Percentiles rank a stretch among this genome's conserved stretches.
phyloP scores from a whole-genome alignment of 2,329 filamentous ascomycete genomes.

The Epichloe glyceriae region DNA sequence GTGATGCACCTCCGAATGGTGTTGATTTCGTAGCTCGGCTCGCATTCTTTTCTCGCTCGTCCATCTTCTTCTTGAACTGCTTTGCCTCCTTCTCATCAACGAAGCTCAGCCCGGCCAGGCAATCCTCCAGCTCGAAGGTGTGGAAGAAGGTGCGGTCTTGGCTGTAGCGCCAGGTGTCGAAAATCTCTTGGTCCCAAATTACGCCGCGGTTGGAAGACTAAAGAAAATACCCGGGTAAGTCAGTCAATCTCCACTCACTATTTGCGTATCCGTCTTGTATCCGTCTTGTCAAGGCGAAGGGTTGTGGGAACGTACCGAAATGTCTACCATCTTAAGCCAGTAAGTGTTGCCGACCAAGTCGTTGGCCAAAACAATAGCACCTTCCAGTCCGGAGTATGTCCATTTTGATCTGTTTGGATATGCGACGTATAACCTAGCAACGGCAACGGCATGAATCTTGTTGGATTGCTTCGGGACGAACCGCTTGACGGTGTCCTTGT shows the following conservation, averaged over 20 bases:
- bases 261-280: too few relatives aligned
- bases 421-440: constrained; percentile 85
- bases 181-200: constrained; percentile 96
- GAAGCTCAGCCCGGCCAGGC: constrained; percentile 80
- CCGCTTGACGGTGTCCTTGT: constrained; percentile 93
- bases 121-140: constrained; percentile 90
- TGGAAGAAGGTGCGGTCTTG: constrained; percentile 97
- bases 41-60: constrained; percentile 89
- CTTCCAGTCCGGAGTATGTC: constrained; percentile 89
- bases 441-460: constrained; percentile 93
- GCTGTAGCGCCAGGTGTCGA: constrained; percentile 88
- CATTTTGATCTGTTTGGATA: constrained; percentile 77
- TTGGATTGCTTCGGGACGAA: constrained; percentile 87
- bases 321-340: constrained; percentile 95
- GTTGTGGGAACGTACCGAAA: constrained; percentile 50
- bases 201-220: constrained; percentile 70
- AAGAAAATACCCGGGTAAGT: background rate
- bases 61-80: constrained; percentile 94
- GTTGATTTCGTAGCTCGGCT: constrained; percentile 74
- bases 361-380: constrained; percentile 81
- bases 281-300: too few relatives aligned
- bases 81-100: constrained; percentile 95
- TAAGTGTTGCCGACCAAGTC: constrained; percentile 91
- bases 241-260: background rate
- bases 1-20: constrained; percentile 49